Evolutionary conservation across 257 asterid species (phyloP), one percentile per base, ranked within the genome.

Genomic region (Cinchona pubescens): DNA sequence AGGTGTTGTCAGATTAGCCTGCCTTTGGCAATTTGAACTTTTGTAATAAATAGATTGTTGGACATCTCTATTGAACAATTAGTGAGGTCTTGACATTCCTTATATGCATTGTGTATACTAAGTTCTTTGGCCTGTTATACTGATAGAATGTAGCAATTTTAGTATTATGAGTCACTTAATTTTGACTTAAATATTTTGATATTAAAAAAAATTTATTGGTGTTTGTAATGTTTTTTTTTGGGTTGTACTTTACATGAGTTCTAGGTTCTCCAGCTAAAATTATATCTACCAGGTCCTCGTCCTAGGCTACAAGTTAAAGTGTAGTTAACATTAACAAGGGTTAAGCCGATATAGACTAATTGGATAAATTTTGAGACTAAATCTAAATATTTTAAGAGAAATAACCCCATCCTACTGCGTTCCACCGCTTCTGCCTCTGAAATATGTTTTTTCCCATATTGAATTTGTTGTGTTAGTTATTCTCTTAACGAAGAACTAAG

Each of bases 251-350:
- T 67, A 90, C 99, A 79, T 88, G 86, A 82, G 96, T 94, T 69
- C 78, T 94, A 82, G 99, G 99, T 64, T 88, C 89, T 71, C 97
- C 99, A n/a, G n/a, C n/a, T n/a, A n/a, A n/a, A n/a, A n/a, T n/a
- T n/a, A n/a, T n/a, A n/a, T n/a, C n/a, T n/a, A n/a, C n/a, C n/a
- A n/a, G n/a, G n/a, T n/a, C n/a, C n/a, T n/a, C n/a, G n/a, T 69
- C 92, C 97, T 29, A 89, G 82, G 27, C 59, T 53, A 19, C 27
- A 19, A 53, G n/a, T 5, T 21, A 27, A 53, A 21, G 21, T 53
- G 7, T 11, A 5, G 25, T 53, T 53, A 5, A 19, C 58, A 49
- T 49, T n/a, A n/a, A n/a, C n/a, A n/a, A 49, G 25, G 25, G 21
- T 4, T 19, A 18, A 53, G 21, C 11, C n/a, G 6, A 2, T 51